Evolutionary conservation across 352 stramenopile species (phyloP).

Genomic region (Thalassiosira allenii): DNA sequence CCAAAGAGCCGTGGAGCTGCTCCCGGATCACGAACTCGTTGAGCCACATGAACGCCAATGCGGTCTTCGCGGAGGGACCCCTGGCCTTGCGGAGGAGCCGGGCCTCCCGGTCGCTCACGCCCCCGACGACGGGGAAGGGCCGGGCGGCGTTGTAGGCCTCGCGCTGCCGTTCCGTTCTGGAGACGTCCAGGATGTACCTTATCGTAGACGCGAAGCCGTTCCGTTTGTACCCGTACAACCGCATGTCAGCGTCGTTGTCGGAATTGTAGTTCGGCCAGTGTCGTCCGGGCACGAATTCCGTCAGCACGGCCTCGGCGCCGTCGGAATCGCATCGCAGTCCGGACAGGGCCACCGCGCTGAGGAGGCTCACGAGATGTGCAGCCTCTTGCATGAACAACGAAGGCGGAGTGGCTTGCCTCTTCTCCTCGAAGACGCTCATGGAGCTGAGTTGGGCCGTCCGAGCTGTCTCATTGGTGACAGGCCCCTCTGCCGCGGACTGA

Average conservation of each 20-base stretch:
- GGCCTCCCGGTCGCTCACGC: constrained; percentile 70
- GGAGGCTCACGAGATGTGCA: constrained; percentile 61
- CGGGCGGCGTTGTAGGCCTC: constrained; percentile 73
- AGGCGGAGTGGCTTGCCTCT: constrained; percentile 4
- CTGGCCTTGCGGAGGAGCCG: constrained; percentile 61
- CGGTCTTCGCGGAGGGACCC: constrained; percentile 70
- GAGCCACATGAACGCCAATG: constrained; percentile 69
- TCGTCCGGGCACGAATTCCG: constrained; percentile 43
- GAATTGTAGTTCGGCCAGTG: constrained; percentile 54
- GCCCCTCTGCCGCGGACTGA: neutral
- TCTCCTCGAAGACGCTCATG: neutral
- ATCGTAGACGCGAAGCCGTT: constrained; percentile 5
- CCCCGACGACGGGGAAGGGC: constrained; percentile 77
- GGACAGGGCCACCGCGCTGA: constrained; percentile 64
- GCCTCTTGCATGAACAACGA: constrained; percentile 72
- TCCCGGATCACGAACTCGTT: constrained; percentile 76
- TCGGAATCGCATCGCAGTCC: constrained; percentile 65
- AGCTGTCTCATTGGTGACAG: neutral
- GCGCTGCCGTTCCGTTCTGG: constrained; percentile 45
- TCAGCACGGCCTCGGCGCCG: constrained; percentile 56
- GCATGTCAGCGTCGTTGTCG: constrained; percentile 45
- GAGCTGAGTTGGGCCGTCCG: neutral
- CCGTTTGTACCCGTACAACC: constrained; percentile 12
- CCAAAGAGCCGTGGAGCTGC: constrained; percentile 62
- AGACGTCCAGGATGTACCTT: constrained; percentile 63